Conservation (phyloP, 164 flowering plant genomes). For the Magnolia officinalis region DNA sequence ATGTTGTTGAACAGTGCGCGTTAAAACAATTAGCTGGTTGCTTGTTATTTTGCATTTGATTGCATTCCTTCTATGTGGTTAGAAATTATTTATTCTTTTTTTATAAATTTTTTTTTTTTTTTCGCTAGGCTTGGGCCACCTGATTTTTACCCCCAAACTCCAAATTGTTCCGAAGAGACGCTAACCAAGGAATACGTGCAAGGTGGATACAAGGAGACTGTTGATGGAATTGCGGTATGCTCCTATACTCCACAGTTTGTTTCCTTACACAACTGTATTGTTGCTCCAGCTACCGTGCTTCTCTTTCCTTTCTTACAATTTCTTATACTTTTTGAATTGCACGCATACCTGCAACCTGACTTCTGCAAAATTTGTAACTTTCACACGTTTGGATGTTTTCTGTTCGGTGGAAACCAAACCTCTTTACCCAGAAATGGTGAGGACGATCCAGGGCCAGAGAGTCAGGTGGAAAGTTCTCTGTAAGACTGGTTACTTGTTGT, state of each 20-base stretch:
- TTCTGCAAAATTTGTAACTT: too few species aligned
- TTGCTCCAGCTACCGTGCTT: not conserved
- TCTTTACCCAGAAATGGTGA: too few species aligned
- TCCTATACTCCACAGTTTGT: not conserved
- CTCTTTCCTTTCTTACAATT: not conserved
- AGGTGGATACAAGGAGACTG: slow-evolving; percentile 82
- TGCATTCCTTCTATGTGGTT: not conserved
- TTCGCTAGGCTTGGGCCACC: slow-evolving; percentile 84
- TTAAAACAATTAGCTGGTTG: not conserved
- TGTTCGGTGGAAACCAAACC: too few species aligned
- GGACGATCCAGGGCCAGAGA: too few species aligned
- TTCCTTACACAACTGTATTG: not conserved
- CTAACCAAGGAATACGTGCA: slow-evolving; percentile 80
- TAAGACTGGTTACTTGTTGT: too few species aligned
- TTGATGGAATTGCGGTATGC: slow-evolving; percentile 92
- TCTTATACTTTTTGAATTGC: not conserved
- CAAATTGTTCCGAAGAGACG: slow-evolving; percentile 91
- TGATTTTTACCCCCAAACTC: slow-evolving; percentile 80
- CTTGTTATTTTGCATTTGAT: not conserved
- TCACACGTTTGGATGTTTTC: too few species aligned
- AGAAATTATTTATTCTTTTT: slow-evolving; percentile 1
- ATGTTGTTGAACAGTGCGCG: not conserved
- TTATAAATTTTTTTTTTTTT: not conserved
- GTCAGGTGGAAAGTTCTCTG: too few species aligned
- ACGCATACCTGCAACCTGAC: too few species aligned